Evolutionary conservation across 2,329 filamentous ascomycete species (phyloP), one percentile per base, ranked within the genome.

Genomic region (Colletotrichum australisinense): DNA sequence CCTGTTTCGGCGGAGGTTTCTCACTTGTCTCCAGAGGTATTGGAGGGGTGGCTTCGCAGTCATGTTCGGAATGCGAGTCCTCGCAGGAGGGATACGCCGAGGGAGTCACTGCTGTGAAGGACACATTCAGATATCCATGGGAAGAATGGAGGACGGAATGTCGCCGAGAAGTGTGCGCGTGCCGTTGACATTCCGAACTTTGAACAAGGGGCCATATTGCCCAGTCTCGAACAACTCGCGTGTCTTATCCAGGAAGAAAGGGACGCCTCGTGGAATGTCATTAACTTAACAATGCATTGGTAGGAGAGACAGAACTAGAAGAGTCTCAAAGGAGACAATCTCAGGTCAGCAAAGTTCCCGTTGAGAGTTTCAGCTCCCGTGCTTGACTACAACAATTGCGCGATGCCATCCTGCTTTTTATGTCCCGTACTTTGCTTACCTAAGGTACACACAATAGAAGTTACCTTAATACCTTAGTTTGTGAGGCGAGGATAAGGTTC

Each of bases 1-100:
- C 67, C 28, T 58, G 71, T 73, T 73, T 73, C 71, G 71, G 53
- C 60, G 59, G 71, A 49, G 71, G 62, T 71, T 71, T 73, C 49
- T 65, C 59, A 60, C 52, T 70, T 69, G 67, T 65, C 60, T 70
- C 52, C 49, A 64, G 52, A 72, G 16, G 69, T 32, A 59, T 72
- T 55, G 1, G 63, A 69, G 60, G 49, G 64, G 60, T 32, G 49
- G 28, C 19, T 32, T 60, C 16, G 24, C 35, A 5, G 26, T 53
- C 58, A 49, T 46, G 63, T 49, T 65, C 60, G 66, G 70, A 64
- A 49, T 69, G 55, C 66, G 46, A 65, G 32, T 60, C 32, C 35
- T 70, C 19, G 55, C 26, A 9, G 14, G 26, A 69, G 24, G 56
- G 35, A 38, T 64, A 42, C 42, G 16, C 55, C 46, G 60, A 65